These are phyloP conservation scores for Linanthus parryae DNA, from an alignment of 148 eudicot species.

Conservation along the genomic window DNA sequence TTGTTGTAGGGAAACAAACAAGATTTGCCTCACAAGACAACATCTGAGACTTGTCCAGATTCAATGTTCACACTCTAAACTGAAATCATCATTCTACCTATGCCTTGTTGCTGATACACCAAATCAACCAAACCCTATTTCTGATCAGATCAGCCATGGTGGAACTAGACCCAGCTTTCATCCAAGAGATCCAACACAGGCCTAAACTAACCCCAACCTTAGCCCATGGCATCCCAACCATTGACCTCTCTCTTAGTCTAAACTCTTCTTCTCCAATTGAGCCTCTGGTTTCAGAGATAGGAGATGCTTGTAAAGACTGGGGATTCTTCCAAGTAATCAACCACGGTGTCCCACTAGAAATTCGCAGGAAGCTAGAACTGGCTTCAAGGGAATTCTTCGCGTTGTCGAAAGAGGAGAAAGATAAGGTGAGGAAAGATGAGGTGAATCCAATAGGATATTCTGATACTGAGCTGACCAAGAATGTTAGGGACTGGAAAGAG, in stretches of 20 bases:
- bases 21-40: no score
- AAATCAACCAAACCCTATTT: background rate
- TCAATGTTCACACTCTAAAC: background rate
- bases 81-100: background rate
- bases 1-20: no score
- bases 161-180: constrained; percentile 32
- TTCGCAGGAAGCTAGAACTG: constrained; percentile 14
- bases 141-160: background rate
- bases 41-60: constrained; percentile 10
- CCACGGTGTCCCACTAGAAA: constrained; percentile 35
- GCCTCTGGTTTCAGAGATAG: constrained; percentile 21
- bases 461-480: constrained; percentile 41
- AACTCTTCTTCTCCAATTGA: background rate
- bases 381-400: constrained; percentile 30
- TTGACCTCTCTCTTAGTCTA: constrained; percentile 35
- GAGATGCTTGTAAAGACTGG: constrained; percentile 40
- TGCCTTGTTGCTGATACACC: background rate
- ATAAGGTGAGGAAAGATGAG: constrained; percentile 34
- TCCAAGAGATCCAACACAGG: constrained; percentile 43
- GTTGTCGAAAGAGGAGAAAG: constrained; percentile 32
- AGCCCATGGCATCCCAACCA: constrained; percentile 42
- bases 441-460: constrained; percentile 38
- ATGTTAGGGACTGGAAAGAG: constrained; percentile 55
- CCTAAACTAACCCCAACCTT: constrained; percentile 23
- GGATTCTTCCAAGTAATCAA: constrained; percentile 54